Evolutionary conservation across 1,139 yeast species (phyloP).

Genomic region (Pichia sp.): DNA sequence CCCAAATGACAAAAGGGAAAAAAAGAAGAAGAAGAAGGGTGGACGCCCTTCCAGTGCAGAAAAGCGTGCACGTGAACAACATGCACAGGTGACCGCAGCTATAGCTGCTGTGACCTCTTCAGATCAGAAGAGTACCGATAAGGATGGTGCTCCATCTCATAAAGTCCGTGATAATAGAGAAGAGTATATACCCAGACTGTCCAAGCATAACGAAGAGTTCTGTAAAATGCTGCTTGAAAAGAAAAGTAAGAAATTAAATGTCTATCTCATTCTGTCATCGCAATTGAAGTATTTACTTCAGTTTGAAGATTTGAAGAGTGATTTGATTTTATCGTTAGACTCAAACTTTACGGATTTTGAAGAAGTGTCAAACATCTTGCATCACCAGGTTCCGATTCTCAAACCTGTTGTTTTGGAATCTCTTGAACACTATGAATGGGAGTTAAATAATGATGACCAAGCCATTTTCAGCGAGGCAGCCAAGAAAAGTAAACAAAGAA

Average conservation of each 20-base stretch:
- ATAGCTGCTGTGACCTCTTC: constrained; percentile 1
- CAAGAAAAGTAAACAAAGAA: background rate
- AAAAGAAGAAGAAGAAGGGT: constrained; percentile 7
- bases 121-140: background rate
- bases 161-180: constrained; percentile 25
- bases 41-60: constrained; percentile 11
- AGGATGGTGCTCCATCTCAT: background rate
- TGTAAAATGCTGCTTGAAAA: constrained; percentile 19
- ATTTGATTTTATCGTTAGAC: constrained; percentile 57
- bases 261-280: constrained; percentile 40
- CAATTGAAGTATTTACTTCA: constrained; percentile 34
- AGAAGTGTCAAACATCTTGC: constrained; percentile 29
- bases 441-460: constrained; percentile 3
- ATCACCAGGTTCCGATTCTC: constrained; percentile 39
- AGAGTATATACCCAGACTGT: constrained; percentile 34
- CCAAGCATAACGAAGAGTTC: constrained; percentile 40
- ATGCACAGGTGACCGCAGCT: constrained; percentile 5
- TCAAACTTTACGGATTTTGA: constrained; percentile 27
- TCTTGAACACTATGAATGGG: constrained; percentile 35
- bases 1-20: background rate
- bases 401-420: constrained; percentile 40
- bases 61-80: constrained; percentile 10
- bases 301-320: constrained; percentile 29
- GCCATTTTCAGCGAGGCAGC: background rate
- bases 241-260: constrained; percentile 26